Base-by-base conservation (phyloP, 176 grass and related monocot genomes). In the Oropetium thomaeum region DNA sequence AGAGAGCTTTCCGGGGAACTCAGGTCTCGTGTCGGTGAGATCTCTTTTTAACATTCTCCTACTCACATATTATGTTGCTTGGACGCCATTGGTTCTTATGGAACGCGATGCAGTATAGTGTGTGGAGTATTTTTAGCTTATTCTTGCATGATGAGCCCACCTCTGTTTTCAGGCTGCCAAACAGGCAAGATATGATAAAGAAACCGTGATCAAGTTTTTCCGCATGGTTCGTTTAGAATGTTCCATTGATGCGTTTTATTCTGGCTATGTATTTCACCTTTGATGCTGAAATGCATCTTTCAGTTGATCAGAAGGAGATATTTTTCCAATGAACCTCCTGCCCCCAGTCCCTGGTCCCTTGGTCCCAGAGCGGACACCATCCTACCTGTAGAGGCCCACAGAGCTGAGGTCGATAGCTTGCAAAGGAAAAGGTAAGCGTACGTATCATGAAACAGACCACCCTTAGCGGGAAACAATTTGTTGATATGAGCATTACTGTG, bases 301-400 rank as follows among this genome's bases (percentile, higher is more conserved):
- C 88, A 95, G 96, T 84, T 99, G 54, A 99, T 99, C 67, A 87
- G 87, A 62, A 88, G 96, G 86, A 92, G 96, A 79, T 95, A 95
- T 77, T 95, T 99, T 34, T 92, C 91, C 16, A 90, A 99, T 55
- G 96, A 99, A 38, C 62, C 85, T 78, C 84, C 87, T 69, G 76
- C 73, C 41, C 76, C 89, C 57, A 99, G 70, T 58, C 73, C 84
- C 47, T 99, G 91, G 96, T 92, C 91, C 37, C 49, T 81, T 55
- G 77, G 58, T 70, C 87, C 91, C n/a, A 63, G 83, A 62, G 79
- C 92, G 49, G 77, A 78, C 41, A 70, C 44, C 59, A 69, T 79
- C 62, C 84, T 74, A 79, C 81, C 75, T 65, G 60, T 88, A 22
- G 89, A 88, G 16, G 78, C 68, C 58, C 81, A 67, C 26, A 89